Evolutionary conservation across 768 basidiomycete genomes (phyloP).

Genomic region (Amanita brunnescens): DNA sequence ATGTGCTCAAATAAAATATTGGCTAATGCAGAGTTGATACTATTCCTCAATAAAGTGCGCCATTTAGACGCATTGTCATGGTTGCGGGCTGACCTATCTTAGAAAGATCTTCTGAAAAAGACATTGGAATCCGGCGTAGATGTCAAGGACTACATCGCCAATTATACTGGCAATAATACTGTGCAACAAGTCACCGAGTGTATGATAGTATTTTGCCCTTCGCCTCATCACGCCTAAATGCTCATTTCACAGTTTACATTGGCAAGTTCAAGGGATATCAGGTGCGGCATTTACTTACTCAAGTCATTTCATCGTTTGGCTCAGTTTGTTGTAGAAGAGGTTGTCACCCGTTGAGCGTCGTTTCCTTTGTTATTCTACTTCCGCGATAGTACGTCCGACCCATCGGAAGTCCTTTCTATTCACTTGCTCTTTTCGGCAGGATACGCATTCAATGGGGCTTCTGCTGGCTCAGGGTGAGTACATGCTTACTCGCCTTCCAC

Average conservation of each 20-base stretch:
- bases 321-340: slow-evolving; percentile 33
- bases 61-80: not conserved
- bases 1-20: slow-evolving; percentile 60
- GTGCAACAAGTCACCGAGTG: slow-evolving; percentile 53
- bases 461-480: not conserved
- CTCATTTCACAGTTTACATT: slow-evolving; percentile 42
- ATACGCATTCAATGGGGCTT: not conserved
- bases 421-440: not conserved
- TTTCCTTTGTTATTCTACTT: slow-evolving; percentile 64
- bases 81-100: not conserved
- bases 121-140: slow-evolving; percentile 48
- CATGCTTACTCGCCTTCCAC: not conserved
- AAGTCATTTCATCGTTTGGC: not conserved
- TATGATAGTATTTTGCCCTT: slow-evolving; percentile 22
- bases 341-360: slow-evolving; percentile 44
- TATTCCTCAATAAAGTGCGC: slow-evolving; percentile 68
- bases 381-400: slow-evolving; percentile 48
- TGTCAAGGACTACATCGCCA: slow-evolving; percentile 53
- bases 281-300: slow-evolving; percentile 27
- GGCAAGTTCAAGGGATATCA: slow-evolving; percentile 61
- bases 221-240: not conserved
- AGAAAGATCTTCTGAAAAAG: slow-evolving; percentile 45
- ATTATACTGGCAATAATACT: slow-evolving; percentile 55
- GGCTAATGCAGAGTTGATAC: slow-evolving; percentile 50
- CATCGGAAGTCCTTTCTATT: not conserved